Evolutionary conservation across 371 early-diverging fungal species (phyloP).

Genomic region (Mucor indicus): DNA sequence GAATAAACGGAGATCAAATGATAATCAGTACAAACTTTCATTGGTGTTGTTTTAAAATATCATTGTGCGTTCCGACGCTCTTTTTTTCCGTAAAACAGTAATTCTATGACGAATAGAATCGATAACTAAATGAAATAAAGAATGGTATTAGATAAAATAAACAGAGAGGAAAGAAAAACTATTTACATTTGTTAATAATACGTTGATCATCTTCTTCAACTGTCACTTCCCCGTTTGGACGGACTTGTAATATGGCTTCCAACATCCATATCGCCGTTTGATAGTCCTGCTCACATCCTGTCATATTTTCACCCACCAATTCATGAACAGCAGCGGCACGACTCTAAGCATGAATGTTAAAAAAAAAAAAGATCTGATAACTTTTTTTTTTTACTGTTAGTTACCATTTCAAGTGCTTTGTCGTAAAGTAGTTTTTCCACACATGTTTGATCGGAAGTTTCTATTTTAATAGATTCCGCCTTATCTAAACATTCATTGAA

Average conservation of each 20-base stretch:
- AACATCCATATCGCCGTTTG: slow-evolving; percentile 79
- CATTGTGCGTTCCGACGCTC: slow-evolving; percentile 18
- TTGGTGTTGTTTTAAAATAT: slow-evolving; percentile 8
- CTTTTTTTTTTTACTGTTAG: slow-evolving; percentile 16
- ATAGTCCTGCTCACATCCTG: slow-evolving; percentile 71
- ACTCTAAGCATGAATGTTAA: slow-evolving; percentile 10
- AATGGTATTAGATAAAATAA: neutral
- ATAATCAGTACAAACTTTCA: too few species aligned
- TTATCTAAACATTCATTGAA: slow-evolving; percentile 86
- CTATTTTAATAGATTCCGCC: slow-evolving; percentile 49
- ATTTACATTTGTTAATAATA: slow-evolving; percentile 59
- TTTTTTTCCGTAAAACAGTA: slow-evolving; percentile 35
- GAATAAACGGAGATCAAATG: neutral
- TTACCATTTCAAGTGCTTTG: slow-evolving; percentile 34
- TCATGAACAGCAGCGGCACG: slow-evolving; percentile 27
- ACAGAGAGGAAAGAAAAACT: neutral
- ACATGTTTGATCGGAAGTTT: slow-evolving; percentile 22
- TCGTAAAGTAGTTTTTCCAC: slow-evolving; percentile 73
- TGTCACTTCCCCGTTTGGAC: slow-evolving; percentile 34
- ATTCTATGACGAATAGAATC: slow-evolving; percentile 47
- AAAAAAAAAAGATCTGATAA: neutral
- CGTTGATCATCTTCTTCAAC: slow-evolving; percentile 59
- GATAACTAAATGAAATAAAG: slow-evolving; percentile 30
- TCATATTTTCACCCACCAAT: slow-evolving; percentile 50
- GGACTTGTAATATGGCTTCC: slow-evolving; percentile 65